Evolutionary conservation across 2,329 filamentous ascomycete genomes (phyloP), one percentile per base, ranked within the genome.

Genomic region (Didymella pomorum): DNA sequence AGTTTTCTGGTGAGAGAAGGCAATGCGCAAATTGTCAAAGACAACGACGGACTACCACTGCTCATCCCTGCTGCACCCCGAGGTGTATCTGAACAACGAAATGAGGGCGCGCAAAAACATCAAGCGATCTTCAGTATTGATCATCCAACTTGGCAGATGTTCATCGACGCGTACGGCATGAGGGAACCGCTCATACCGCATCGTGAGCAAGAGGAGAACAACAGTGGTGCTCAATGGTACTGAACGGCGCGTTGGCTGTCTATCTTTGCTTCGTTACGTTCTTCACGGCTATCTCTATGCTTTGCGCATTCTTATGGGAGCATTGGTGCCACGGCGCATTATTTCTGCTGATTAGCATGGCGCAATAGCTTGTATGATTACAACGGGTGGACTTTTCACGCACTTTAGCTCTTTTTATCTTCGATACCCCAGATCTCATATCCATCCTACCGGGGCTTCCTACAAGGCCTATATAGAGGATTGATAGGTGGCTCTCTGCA

Each of bases 1-100:
- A 96, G 92, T 73, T 99, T 99, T 72, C 80, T 99, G 60, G 92
- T 98, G 59, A 87, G 91, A 57, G 95, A 99, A 77, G 93, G 93
- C 11, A 87, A 85, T 59, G 86, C 93, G 6, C 87, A 86, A 31
- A 83, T 99, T n/a, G 82, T 86, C 3, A 84, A 87, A 55, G 93
- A 97, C 70, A 83, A 87, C 12, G 80, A 89, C 60, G 88, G 85
- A 1, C 79, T 97, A 41, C 93, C 93, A n/a, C 87, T 92, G 21
- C 77, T 98, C 47, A 79, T 81, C 50, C 80, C 71, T 56, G 81
- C 69, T 61, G 75, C 71, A 71, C 83, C 75, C 63, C 82, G 68
- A 70, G 84, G 66, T 48, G 80, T 80, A 54, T 83, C 81, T 65
- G 81, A 80, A 53, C 82, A 85, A 59, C 84, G 86, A 39, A 81